These are phyloP conservation scores for Mycothermus thermophilus DNA, from an alignment of 495 filamentous ascomycete genomes.

Conservation along the genomic window DNA sequence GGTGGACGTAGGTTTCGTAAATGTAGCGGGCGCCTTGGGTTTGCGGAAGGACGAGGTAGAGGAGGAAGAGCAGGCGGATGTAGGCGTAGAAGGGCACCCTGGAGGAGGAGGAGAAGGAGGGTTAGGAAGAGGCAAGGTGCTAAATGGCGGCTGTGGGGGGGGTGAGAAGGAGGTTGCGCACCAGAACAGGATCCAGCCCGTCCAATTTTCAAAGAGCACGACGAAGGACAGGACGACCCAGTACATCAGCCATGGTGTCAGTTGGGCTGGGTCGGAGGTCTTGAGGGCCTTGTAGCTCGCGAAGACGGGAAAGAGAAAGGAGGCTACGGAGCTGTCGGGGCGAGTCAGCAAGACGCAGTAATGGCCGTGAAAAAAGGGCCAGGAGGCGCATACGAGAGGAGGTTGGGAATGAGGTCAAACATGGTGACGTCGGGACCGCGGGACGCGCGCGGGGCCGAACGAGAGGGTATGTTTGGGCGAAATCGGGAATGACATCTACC, in stretches of 20 bases:
- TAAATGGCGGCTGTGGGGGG: no score
- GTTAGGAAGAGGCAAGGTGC: neutral
- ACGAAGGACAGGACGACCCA: conserved; percentile 84
- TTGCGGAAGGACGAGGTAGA: conserved; percentile 95
- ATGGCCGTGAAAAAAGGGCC: no score
- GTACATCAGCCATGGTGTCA: conserved; percentile 99
- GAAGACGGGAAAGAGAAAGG: conserved; percentile 90
- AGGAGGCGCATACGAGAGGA: conserved; percentile 45
- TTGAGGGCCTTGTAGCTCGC: conserved; percentile 97
- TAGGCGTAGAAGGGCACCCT: conserved; percentile 93
- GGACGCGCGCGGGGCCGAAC: no score
- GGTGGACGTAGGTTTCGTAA: conserved; percentile 75
- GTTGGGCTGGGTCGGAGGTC: conserved; percentile 74
- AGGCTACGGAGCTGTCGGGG: conserved; percentile 56
- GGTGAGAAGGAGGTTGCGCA: conserved; percentile 19
- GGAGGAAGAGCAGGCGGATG: conserved; percentile 72
- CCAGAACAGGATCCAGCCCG: conserved; percentile 73
- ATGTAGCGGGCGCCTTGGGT: conserved; percentile 77
- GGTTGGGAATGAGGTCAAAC: conserved; percentile 69
- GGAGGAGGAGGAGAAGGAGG: neutral
- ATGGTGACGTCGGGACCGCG: conserved; percentile 38
- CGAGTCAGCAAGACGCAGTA: no score
- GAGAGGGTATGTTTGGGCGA: no score
- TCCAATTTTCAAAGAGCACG: conserved; percentile 74
- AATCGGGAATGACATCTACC: no score